Conservation (phyloP, 164 flowering plant genomes). For the Stephania japonica region DNA sequence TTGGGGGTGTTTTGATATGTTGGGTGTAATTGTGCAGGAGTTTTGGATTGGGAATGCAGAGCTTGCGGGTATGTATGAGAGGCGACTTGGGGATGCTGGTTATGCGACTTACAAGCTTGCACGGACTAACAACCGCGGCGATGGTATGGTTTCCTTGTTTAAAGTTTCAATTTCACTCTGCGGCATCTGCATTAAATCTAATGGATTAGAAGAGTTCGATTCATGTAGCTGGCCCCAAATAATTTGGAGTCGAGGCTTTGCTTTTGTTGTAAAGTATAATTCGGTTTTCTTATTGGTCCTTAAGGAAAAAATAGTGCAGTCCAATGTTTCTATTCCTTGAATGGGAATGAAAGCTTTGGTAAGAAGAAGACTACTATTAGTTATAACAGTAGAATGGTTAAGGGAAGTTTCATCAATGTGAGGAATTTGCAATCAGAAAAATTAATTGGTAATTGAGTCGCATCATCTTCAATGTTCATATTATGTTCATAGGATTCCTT, state of each 20-base stretch:
- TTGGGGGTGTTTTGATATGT: not conserved
- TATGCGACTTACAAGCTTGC: conserved; percentile 25
- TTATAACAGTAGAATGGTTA: not conserved
- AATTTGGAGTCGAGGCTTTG: too few relatives aligned
- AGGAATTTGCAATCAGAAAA: not conserved
- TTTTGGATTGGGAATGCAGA: conserved; percentile 29
- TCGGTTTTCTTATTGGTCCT: too few relatives aligned
- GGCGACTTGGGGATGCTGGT: conserved; percentile 20
- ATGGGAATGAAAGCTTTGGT: not conserved
- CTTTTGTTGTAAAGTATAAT: too few relatives aligned
- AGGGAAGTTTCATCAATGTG: not conserved
- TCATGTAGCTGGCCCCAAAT: too few relatives aligned
- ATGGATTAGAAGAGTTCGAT: too few relatives aligned
- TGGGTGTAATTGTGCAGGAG: conserved; percentile 15
- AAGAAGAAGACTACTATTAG: not conserved
- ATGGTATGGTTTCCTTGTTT: conserved; percentile 17
- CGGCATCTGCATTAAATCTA: not conserved
- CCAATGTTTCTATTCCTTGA: not conserved
- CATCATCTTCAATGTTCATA: not conserved
- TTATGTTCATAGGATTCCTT: not conserved
- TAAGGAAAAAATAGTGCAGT: too few relatives aligned
- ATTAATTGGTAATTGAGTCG: not conserved
- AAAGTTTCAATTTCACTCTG: not conserved
- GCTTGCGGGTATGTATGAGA: conserved; percentile 25
- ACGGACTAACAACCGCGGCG: conserved; percentile 28